phyloP scores from a whole-genome alignment of 73 alveolate genomes.

The Effrenium voratum region DNA sequence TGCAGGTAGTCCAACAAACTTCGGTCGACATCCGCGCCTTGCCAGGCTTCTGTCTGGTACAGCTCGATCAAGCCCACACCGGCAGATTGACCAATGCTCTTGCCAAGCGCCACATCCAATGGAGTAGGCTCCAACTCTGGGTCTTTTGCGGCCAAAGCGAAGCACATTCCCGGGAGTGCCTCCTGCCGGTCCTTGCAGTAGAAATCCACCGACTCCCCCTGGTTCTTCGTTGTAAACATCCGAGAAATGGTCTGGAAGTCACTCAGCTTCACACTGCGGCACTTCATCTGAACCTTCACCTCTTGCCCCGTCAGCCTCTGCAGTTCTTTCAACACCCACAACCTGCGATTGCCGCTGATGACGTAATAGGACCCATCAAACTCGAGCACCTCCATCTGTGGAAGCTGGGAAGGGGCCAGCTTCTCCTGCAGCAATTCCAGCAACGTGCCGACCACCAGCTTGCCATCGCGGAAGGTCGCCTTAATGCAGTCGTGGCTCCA shows the following conservation, averaged over 20 bases:
- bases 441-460: slow-evolving; percentile 1
- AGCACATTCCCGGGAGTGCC: slow-evolving; percentile 48
- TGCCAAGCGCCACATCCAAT: slow-evolving; percentile 20
- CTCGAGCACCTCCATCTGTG: slow-evolving; percentile 21
- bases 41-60: slow-evolving; percentile 15
- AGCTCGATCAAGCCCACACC: neutral
- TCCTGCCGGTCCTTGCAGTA: neutral
- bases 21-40: neutral
- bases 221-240: slow-evolving; percentile 31
- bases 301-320: slow-evolving; percentile 1
- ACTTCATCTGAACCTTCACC: slow-evolving; percentile 13
- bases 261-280: neutral
- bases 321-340: slow-evolving; percentile 53
- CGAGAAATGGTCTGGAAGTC: neutral
- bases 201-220: slow-evolving; percentile 11
- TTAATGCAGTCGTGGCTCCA: slow-evolving; percentile 48
- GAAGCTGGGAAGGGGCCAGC: neutral
- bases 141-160: slow-evolving; percentile 34
- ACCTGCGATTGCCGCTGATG: slow-evolving; percentile 23
- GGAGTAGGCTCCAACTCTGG: neutral
- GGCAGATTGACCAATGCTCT: neutral
- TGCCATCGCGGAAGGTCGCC: neutral
- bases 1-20: neutral
- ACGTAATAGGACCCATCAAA: neutral
- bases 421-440: neutral